Base-by-base conservation (phyloP, 2,329 filamentous ascomycete genomes). In the Diplocarpon mali region DNA sequence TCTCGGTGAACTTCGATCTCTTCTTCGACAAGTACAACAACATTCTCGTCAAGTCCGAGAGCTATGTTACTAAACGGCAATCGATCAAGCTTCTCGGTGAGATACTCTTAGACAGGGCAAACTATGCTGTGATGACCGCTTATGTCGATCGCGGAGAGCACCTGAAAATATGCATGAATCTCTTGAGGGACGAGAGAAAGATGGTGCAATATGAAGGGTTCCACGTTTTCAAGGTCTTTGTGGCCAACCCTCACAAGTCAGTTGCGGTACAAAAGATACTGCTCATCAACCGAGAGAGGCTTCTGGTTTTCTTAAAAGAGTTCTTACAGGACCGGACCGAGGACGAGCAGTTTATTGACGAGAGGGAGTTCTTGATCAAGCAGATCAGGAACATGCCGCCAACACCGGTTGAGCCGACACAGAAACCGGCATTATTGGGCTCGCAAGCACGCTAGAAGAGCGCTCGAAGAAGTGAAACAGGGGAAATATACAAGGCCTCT, bases 171-270 rank as follows among this genome's bases (percentile, higher is more conserved):
- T 92, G 89, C 69, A 98, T 98, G 92, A 96, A 94, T 64, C 72
- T 98, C 48, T 70, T 98, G 49, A 82, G 88, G 55, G 92, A 96
- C 64, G 90, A 96, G 64, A 79, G 90, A 56, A 92, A 94, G 65
- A 98, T 98, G 89, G 92, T 98, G 50, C 92, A 96, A 66, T 98
- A 98, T 63, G 92, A 98, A 64, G 92, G 89, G 7, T 98, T 98
- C 64, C 92, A 98, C 63, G 90, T 98, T 35, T 98, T 98, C 75
- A 98, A 98, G 71, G 90, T 98, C 51, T 98, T 98, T 65, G 92
- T 96, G 43, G 92, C 92, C 48, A 98, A 98, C 63, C 92, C 92
- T 7, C 89, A 96, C 70, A 98, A 98, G 68, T 94, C 87, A n/a
- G 73, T 90, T 49, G 86, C 89, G 29, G 92, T 98, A 39, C 88